Conservation (phyloP, 2,329 filamentous ascomycete genomes). For the Colletotrichum sp. region DNA sequence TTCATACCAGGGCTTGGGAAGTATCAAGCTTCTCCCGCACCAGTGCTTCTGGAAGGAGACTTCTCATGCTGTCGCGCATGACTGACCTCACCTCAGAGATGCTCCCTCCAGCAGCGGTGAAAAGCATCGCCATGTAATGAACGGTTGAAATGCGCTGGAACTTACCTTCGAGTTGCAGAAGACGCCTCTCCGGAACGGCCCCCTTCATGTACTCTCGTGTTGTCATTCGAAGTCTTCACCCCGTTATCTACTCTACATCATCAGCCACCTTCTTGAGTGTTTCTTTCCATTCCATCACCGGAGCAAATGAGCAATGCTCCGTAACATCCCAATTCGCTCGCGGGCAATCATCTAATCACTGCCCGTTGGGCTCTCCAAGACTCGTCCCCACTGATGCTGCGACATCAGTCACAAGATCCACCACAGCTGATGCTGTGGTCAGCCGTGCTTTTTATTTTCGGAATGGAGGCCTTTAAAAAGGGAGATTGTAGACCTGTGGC, state of each 20-base stretch:
- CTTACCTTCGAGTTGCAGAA: not conserved
- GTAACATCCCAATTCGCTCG: not conserved
- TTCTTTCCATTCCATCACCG: not conserved
- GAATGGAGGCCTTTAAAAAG: not conserved
- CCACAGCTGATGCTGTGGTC: not conserved
- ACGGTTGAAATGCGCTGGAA: not conserved
- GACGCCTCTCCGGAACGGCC: not conserved
- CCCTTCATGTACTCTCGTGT: not conserved
- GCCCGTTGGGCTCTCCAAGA: not conserved
- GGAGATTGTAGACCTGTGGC: not conserved
- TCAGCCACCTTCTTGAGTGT: not conserved
- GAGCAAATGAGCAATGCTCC: not conserved
- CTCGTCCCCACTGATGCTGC: not conserved
- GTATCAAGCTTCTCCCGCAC: not conserved
- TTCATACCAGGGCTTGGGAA: not conserved
- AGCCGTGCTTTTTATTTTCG: not conserved
- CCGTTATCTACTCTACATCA: not conserved
- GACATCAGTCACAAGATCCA: not conserved
- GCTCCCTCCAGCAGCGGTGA: not conserved
- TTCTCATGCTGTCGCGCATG: not conserved
- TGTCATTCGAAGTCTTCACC: not conserved
- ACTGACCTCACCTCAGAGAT: not conserved
- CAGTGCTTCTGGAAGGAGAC: not conserved
- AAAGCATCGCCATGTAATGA: not conserved
- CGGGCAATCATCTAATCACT: not conserved